phyloP scores from a whole-genome alignment of 495 filamentous ascomycete genomes.

The Xylaria curta region DNA sequence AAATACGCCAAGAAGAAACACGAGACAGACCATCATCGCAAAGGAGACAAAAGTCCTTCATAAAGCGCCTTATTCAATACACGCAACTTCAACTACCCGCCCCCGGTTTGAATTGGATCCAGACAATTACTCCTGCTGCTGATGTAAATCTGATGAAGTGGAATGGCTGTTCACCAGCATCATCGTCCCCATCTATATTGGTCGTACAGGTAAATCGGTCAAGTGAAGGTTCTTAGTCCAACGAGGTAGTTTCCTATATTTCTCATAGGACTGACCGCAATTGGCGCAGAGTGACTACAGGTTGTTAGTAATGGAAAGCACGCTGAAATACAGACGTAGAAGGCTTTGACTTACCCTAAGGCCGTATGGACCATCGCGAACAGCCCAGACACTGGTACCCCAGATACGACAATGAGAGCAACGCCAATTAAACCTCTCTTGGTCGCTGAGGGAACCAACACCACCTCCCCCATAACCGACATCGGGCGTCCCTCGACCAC shows the following conservation, averaged over 20 bases:
- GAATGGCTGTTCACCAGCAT: not conserved
- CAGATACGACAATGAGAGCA: slow-evolving; percentile 90
- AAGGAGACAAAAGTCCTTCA: slow-evolving; percentile 1
- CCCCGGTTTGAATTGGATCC: not conserved
- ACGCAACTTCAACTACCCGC: not conserved
- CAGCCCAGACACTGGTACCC: slow-evolving; percentile 91
- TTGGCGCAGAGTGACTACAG: slow-evolving; percentile 88
- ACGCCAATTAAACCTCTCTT: slow-evolving; percentile 84
- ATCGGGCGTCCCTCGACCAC: slow-evolving; percentile 75
- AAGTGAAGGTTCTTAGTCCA: slow-evolving; percentile 81
- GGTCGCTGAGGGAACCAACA: slow-evolving; percentile 74
- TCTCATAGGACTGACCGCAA: slow-evolving; percentile 87
- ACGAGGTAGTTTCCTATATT: slow-evolving; percentile 81
- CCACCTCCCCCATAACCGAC: slow-evolving; percentile 66
- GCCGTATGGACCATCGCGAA: slow-evolving; percentile 87
- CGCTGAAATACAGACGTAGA: not conserved
- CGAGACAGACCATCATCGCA: slow-evolving; percentile 28
- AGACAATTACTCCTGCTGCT: not conserved
- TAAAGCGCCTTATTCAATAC: slow-evolving; percentile 22
- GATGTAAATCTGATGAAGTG: not conserved
- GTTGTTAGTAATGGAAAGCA: slow-evolving; percentile 20
- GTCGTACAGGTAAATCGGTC: slow-evolving; percentile 35
- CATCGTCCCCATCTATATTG: slow-evolving; percentile 18
- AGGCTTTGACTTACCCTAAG: slow-evolving; percentile 68
- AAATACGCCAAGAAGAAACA: slow-evolving; percentile 31